A percentile compares a stretch with the other conserved stretches of the same genome.
Conservation (phyloP, 805 yeast species). For the Dipodascus geniculatus region DNA sequence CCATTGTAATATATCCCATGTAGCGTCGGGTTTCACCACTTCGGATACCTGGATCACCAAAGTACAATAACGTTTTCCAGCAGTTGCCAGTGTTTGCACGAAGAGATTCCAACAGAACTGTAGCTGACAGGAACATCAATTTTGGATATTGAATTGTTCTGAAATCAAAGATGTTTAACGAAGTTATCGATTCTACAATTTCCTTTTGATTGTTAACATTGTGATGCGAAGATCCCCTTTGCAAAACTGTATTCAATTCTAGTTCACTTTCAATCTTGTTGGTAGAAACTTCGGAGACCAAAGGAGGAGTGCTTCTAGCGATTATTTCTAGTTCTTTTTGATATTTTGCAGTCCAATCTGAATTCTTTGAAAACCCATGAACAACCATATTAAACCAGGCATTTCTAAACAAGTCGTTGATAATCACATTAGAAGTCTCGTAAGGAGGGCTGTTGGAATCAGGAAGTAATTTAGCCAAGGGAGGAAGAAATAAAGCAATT, state of each 20-base stretch:
- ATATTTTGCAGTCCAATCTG: conserved; percentile 41
- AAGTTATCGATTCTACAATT: conserved; percentile 23
- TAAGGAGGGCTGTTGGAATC: conserved; percentile 35
- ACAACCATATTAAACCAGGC: conserved; percentile 91
- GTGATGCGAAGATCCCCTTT: conserved; percentile 79
- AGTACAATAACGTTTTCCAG: conserved; percentile 62
- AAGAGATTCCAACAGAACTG: conserved; percentile 64
- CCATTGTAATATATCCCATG: conserved; percentile 52
- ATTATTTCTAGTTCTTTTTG: conserved; percentile 45
- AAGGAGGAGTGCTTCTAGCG: conserved; percentile 79
- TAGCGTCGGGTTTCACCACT: conserved; percentile 57
- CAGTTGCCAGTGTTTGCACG: conserved; percentile 76
- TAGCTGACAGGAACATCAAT: conserved; percentile 77
- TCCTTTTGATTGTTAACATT: conserved; percentile 65
- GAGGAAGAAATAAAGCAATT: conserved; percentile 53
- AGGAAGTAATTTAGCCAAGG: conserved; percentile 70
- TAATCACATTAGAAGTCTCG: conserved; percentile 33
- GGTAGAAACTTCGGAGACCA: conserved; percentile 71
- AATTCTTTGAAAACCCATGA: conserved; percentile 58
- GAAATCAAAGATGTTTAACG: conserved; percentile 42
- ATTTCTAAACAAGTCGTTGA: conserved; percentile 59
- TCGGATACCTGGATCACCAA: conserved; percentile 73
- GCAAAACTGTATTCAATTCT: conserved; percentile 79
- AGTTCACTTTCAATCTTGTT: conserved; percentile 83
- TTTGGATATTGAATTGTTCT: conserved; percentile 57